These are phyloP conservation scores for Naematelia encephala DNA, from an alignment of 768 basidiomycete species.

Conservation along the genomic window DNA sequence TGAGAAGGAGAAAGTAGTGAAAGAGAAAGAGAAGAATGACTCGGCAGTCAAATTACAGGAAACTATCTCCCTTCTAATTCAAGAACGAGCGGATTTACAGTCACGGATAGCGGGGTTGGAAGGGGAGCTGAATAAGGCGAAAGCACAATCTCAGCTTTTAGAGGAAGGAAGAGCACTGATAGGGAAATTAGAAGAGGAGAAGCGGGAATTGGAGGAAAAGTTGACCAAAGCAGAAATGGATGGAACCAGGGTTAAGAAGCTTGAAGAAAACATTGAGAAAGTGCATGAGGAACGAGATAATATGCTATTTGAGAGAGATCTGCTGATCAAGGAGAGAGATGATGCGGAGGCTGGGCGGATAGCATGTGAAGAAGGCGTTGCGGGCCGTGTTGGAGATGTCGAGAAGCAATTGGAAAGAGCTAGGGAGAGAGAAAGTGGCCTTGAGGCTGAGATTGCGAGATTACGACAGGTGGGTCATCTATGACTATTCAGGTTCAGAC, in stretches of 20 bases:
- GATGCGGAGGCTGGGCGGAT: background rate
- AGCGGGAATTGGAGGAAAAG: slow-evolving; percentile 16
- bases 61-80: slow-evolving; percentile 34
- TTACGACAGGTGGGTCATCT: slow-evolving; percentile 26
- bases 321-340: slow-evolving; percentile 8
- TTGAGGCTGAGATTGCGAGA: slow-evolving; percentile 41
- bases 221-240: slow-evolving; percentile 14
- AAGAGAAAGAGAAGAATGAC: background rate
- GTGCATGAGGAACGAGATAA: slow-evolving; percentile 13
- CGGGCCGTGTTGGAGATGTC: slow-evolving; percentile 4
- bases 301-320: slow-evolving; percentile 16
- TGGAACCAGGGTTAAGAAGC: slow-evolving; percentile 5
- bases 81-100: slow-evolving; percentile 40
- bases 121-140: slow-evolving; percentile 16
- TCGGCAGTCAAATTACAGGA: slow-evolving; percentile 27
- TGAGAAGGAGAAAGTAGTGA: background rate
- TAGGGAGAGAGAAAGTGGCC: slow-evolving; percentile 22
- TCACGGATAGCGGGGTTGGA: slow-evolving; percentile 23
- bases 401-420: slow-evolving; percentile 16
- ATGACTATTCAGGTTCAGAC: background rate
- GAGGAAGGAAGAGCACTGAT: slow-evolving; percentile 30
- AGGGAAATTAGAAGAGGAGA: slow-evolving; percentile 33
- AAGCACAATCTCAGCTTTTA: slow-evolving; percentile 15
- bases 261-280: slow-evolving; percentile 24
- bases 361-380: slow-evolving; percentile 8